phyloP scores from a whole-genome alignment of 441 rosid species.

The Pelargonium australe region DNA sequence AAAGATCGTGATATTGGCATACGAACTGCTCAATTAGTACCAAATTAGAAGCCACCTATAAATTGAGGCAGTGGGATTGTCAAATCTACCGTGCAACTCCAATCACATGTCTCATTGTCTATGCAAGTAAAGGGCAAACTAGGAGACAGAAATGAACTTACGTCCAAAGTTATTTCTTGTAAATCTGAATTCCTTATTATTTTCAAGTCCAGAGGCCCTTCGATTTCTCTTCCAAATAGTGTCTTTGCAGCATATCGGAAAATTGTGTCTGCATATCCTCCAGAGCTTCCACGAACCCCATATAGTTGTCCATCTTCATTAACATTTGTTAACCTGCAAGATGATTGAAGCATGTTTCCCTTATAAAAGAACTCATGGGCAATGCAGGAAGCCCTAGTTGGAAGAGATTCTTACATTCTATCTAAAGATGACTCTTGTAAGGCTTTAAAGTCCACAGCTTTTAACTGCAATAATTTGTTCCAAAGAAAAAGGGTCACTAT shows the following conservation, averaged over 20 bases:
- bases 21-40: neutral
- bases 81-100: neutral
- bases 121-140: neutral
- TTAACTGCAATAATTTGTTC: conserved; percentile 44
- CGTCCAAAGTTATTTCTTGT: conserved; percentile 71
- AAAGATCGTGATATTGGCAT: neutral
- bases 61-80: neutral
- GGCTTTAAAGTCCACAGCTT: conserved; percentile 53
- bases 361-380: neutral
- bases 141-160: conserved; percentile 36
- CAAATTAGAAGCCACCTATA: neutral
- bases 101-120: neutral
- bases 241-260: conserved; percentile 59
- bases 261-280: conserved; percentile 83
- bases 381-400: neutral
- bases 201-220: conserved; percentile 60
- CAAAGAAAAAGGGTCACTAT: conserved; percentile 5
- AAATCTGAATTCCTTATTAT: conserved; percentile 74
- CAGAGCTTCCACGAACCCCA: conserved; percentile 87
- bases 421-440: conserved; percentile 72
- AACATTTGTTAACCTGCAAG: conserved; percentile 65
- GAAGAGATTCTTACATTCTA: conserved; percentile 46
- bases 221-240: conserved; percentile 60
- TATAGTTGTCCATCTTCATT: conserved; percentile 64
- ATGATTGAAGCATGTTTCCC: conserved; percentile 4